Conservation (phyloP, 441 rosid genomes). For the Jatropha podagrica region DNA sequence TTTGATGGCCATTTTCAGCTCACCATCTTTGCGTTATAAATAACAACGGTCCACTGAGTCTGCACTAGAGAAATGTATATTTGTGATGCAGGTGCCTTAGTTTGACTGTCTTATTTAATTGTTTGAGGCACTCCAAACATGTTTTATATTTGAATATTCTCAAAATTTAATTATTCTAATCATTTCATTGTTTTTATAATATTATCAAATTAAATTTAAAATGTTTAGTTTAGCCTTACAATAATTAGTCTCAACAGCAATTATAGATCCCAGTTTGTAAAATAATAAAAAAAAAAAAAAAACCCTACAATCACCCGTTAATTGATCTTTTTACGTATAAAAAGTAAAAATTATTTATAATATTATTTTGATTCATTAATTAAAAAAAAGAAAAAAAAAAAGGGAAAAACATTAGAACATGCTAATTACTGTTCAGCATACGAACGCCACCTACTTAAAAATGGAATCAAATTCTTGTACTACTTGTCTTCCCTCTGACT, state of each 20-base stretch:
- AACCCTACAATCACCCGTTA: too few species aligned
- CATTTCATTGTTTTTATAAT: too few species aligned
- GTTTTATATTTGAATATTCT: too few species aligned
- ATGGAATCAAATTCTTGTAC: conserved; percentile 14
- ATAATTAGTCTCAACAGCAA: too few species aligned
- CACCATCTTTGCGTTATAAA: not conserved
- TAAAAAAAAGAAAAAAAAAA: not conserved
- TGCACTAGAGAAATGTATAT: not conserved
- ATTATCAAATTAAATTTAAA: too few species aligned
- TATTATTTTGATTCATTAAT: too few species aligned
- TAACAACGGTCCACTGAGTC: not conserved
- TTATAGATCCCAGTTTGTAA: too few species aligned
- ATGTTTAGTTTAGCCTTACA: too few species aligned
- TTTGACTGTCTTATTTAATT: not conserved
- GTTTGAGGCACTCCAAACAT: too few species aligned
- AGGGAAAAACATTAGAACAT: not conserved
- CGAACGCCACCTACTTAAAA: not conserved
- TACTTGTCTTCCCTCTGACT: not conserved
- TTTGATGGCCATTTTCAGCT: not conserved
- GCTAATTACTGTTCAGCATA: not conserved
- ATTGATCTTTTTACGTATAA: too few species aligned
- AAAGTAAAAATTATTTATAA: not conserved
- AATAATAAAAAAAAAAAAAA: too few species aligned
- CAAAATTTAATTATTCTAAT: too few species aligned
- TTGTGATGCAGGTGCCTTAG: not conserved